Base-by-base conservation (phyloP, 331 rosid species). In the Prunus yedoensis region DNA sequence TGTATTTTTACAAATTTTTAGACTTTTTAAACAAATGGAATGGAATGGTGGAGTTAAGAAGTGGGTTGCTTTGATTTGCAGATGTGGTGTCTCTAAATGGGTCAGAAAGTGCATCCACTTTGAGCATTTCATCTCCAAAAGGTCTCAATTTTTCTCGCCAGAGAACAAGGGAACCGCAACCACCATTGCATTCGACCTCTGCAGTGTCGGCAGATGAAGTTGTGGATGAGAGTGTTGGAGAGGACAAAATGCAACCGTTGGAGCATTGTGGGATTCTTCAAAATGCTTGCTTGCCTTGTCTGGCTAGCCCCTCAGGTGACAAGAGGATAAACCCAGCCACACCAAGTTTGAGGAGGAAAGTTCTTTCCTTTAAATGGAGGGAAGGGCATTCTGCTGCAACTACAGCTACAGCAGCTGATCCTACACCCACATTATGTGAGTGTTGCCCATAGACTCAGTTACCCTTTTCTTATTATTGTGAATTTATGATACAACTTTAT, bases 321-420 rank as follows among this genome's bases (percentile, higher is more conserved):
- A 91, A 74, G 60, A 91, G 76, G 79, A 87, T 58, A 28, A 88
- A 87, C 70, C 87, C 93, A 8, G 89, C 87, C 4, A 53, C 86
- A 8, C 74, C 86, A 10, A 85, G 46, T 79, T 80, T 89, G 2
- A 77, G 89, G 71, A 88, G 83, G 71, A 95, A 83, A 65, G 70
- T 81, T 1, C 88, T 87, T 25, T 95, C 99, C 17, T 95, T 92
- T 66, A 95, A 95, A 83, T 83, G 85, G 87, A 88, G 78, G 85
- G 97, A 92, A 84, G 92, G 91, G 35, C 75, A 82, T 56, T 52
- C 87, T 20, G 94, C 77, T 25, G 47, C 77, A 3, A 65, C 87
- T 10, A 97, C 86, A 14, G 97, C 73, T 38, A 38, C 43, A 21
- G 59, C 77, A 4, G 66, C 83, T 13, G 99, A 81, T 7, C 45